Evolutionary conservation across 2,329 filamentous ascomycete genomes (phyloP), one percentile per base, ranked within the genome.

Genomic region (Periconia digitata): DNA sequence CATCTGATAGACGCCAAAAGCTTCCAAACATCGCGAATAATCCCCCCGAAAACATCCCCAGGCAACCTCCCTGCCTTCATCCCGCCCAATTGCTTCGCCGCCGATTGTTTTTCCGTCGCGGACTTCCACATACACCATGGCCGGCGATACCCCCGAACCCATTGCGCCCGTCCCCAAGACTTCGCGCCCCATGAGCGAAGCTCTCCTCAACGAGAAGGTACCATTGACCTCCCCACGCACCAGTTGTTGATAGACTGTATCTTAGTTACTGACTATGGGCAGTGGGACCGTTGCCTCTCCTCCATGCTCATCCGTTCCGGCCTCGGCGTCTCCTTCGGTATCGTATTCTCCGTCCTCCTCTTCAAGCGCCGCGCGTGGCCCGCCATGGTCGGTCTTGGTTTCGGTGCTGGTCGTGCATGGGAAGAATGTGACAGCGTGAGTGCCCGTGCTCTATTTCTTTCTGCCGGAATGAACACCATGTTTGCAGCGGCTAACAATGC

Each of bases 251-350:
- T 13, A 12, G 16, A 12, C 16, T 46, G 6, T 8, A 27, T 23
- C 15, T 40, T 22, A n/a, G n/a, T 54, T 53, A 72, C 59, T 55
- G 38, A 23, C 47, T 27, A 40, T 54, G 55, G 40, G n/a, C 47
- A 99, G 94, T 99, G 94, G 94, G 94, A 99, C 74, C 92, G 89
- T 78, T 96, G 94, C 77, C 86, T 99, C 64, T 97, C 94, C 64
- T 96, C 95, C 70, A 85, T 96, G 75, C 85, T 99, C 72, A 95
- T 99, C 81, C 92, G 95, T 76, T 97, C 92, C 59, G 87, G 89
- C 47, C 87, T 99, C 74, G 94, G 94, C 69, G 88, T 97, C 72
- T 90, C 89, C 63, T 99, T 99, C 77, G 94, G 94, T 72, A 87
- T 99, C 73, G 90, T 99, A 76, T 97, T 99, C 81, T 97, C 94